Conservation (phyloP, 1,284 basidiomycete species). For the Trichosporon inkin region DNA sequence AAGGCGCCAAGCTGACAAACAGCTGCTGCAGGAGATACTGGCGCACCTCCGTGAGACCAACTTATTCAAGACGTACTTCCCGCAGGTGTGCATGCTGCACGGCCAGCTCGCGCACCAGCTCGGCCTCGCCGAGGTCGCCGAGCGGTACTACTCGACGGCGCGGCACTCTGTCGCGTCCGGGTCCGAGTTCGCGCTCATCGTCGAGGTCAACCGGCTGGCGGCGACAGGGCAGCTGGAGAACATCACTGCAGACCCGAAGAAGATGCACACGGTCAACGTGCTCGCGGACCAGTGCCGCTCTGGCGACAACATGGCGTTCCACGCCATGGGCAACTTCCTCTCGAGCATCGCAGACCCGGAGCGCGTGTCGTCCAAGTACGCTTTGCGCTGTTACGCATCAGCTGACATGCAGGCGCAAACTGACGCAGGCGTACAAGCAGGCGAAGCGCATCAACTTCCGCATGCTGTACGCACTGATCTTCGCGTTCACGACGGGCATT, state of each 20-base stretch:
- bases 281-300: constrained; percentile 33
- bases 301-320: constrained; percentile 34
- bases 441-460: constrained; percentile 36
- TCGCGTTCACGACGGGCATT: constrained; percentile 42
- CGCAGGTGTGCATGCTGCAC: constrained; percentile 37
- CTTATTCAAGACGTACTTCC: constrained; percentile 26
- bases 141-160: constrained; percentile 35
- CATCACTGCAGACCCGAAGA: constrained; percentile 14
- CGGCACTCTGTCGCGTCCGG: constrained; percentile 25
- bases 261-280: constrained; percentile 10
- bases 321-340: constrained; percentile 33
- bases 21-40: constrained; percentile 26
- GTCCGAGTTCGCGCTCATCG: constrained; percentile 37
- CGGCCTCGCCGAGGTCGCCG: constrained; percentile 25
- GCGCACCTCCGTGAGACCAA: constrained; percentile 21
- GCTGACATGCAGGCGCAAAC: constrained; percentile 30
- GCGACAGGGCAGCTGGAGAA: constrained; percentile 22
- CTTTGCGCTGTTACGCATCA: not conserved
- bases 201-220: constrained; percentile 32
- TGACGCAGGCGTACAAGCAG: constrained; percentile 35
- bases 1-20: not conserved
- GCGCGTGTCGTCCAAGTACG: constrained; percentile 38
- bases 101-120: constrained; percentile 38
- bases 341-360: constrained; percentile 35
- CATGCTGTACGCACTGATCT: constrained; percentile 37